Conservation (phyloP, 2,329 filamentous ascomycete genomes). For the Setomelanomma holmii region DNA sequence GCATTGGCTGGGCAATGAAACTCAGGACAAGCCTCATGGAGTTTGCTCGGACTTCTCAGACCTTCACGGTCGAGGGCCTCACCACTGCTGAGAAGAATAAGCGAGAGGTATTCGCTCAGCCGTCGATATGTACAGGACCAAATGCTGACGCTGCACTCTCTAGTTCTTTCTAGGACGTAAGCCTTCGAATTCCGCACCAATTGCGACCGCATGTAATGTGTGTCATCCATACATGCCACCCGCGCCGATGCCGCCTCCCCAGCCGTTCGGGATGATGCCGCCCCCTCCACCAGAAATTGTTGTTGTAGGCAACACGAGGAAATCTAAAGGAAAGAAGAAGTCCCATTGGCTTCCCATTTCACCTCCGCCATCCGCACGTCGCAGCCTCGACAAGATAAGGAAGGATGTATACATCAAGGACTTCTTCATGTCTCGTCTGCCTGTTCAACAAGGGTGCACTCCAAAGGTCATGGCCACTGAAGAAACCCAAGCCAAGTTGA, state of each 20-base stretch:
- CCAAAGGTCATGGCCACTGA: constrained; percentile 8
- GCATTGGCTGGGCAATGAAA: constrained; percentile 27
- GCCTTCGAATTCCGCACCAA: neutral
- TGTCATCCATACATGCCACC: constrained; percentile 7
- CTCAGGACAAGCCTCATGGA: constrained; percentile 22
- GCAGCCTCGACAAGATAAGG: constrained; percentile 21
- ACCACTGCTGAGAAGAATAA: neutral
- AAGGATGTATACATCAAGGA: constrained; percentile 19
- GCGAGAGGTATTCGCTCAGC: neutral
- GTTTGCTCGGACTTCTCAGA: neutral
- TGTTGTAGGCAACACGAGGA: neutral
- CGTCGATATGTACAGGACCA: no score
- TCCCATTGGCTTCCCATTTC: neutral
- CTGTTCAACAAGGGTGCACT: constrained; percentile 12
- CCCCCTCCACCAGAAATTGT: constrained; percentile 16
- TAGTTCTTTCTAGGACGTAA: constrained; percentile 29
- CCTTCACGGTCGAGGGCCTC: constrained; percentile 7
- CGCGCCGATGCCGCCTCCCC: constrained; percentile 10
- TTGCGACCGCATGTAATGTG: no score
- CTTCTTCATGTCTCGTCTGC: constrained; percentile 38
- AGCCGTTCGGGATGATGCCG: neutral
- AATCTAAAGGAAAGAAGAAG: no score
- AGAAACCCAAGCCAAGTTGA: constrained; percentile 28
- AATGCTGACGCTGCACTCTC: no score
- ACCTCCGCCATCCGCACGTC: constrained; percentile 1